Evolutionary conservation across 176 grass and related monocot genomes (phyloP).

Genomic region (Ananas comosus): DNA sequence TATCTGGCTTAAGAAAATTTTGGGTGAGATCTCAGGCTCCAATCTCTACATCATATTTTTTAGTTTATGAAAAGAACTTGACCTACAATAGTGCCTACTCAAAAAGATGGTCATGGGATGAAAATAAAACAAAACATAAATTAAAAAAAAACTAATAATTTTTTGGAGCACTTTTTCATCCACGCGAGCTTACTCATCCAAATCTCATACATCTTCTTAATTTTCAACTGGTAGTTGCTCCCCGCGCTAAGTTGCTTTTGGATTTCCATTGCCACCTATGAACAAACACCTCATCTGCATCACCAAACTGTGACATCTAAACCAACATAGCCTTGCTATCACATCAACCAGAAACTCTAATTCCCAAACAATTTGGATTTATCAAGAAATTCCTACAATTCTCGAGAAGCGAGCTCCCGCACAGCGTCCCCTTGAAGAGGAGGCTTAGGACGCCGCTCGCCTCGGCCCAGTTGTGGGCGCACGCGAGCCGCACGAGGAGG

Average conservation of each 20-base stretch:
- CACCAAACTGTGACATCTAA: background rate
- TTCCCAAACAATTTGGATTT: constrained; percentile 7
- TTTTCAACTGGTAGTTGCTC: background rate
- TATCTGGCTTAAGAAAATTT: background rate
- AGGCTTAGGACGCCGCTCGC: constrained; percentile 28
- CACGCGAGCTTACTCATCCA: constrained; percentile 38
- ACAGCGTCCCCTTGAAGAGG: constrained; percentile 17
- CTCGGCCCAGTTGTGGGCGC: constrained; percentile 39
- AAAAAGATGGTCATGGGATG: background rate
- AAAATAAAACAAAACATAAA: background rate
- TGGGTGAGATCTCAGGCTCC: no score
- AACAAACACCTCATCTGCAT: constrained; percentile 23
- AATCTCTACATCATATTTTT: no score
- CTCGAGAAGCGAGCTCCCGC: constrained; percentile 19
- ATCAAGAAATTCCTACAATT: constrained; percentile 37
- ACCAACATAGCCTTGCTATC: background rate
- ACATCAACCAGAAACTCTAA: background rate
- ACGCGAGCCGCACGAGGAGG: constrained; percentile 24
- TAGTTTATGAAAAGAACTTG: no score
- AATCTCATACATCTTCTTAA: constrained; percentile 40
- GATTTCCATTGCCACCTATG: constrained; percentile 46
- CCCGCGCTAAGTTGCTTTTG: constrained; percentile 31
- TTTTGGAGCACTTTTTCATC: constrained; percentile 24
- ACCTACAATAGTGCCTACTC: no score
- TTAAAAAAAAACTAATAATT: background rate